Evolutionary conservation across 2,329 filamentous ascomycete species (phyloP), one percentile per base, ranked within the genome.

Genomic region (Penicillium sp.): DNA sequence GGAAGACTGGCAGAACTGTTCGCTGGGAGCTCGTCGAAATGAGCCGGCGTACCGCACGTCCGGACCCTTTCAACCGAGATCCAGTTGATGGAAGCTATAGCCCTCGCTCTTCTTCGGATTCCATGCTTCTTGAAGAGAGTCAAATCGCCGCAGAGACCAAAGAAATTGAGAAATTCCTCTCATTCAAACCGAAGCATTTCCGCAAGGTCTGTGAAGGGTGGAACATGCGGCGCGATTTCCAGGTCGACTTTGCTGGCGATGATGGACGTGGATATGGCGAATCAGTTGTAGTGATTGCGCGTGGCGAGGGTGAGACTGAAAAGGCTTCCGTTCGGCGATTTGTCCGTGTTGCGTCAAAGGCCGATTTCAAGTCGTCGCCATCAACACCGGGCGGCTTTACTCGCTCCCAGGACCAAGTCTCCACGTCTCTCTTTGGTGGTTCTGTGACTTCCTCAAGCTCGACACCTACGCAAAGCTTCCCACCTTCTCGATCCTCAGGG

Each of bases 241-340:
- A 95, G 69, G 92, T 97, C 2, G 95, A 99, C 72, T 98, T 97
- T 77, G 90, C 90, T 43, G 87, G 86, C 22, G 91, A 93, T 66
- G 90, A 95, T 76, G 85, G 86, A n/a, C 81, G 86, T 57, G 86
- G 88, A 52, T 89, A 88, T 28, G 93, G 93, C 22, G 94, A 97
- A 75, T 84, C 83, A 16, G 80, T 96, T 42, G 82, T 96, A 28
- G 84, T 96, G 2, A 83, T 97, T 51, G 83, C 87, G 37, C 90
- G 89, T 69, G 92, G 91, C 0, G 76, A 87, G n/a, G 85, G 86
- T 30, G 85, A 90, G 63, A 82, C 82, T 6, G 78, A 80, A 35
- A 75, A 76, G 13, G 81, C 85, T 6, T 77, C 78, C 7, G 78
- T 88, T 59, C 85, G 79, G 65, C 81, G 88, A 57, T 89, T 81